phyloP scores from a whole-genome alignment of 306 rosid species.

The Cucurbita pepo region DNA sequence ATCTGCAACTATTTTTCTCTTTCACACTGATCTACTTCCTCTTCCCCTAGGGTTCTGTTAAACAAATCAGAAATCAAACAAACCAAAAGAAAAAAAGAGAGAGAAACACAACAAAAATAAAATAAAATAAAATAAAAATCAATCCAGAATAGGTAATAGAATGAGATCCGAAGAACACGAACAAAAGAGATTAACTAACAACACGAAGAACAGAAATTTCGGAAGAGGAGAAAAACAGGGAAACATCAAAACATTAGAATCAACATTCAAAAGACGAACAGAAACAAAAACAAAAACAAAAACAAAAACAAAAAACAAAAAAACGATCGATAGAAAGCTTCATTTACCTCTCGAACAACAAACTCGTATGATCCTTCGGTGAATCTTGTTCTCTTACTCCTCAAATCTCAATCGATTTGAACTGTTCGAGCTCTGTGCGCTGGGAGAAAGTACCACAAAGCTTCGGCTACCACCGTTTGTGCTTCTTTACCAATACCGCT shows the following conservation, averaged over 20 bases:
- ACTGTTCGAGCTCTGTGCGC: not conserved
- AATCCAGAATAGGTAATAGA: not conserved
- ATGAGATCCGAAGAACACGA: not conserved
- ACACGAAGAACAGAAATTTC: not conserved
- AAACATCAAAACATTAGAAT: not conserved
- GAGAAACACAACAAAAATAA: not conserved
- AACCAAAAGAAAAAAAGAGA: not conserved
- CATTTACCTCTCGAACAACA: not conserved
- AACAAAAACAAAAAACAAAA: not conserved
- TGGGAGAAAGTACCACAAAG: not conserved
- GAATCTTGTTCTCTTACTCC: not conserved
- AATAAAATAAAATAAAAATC: not conserved
- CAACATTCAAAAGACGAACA: not conserved
- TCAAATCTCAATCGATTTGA: not conserved
- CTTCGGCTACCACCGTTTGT: not conserved
- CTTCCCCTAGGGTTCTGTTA: not conserved
- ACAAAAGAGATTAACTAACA: not conserved
- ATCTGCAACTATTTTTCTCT: slow-evolving; percentile 5
- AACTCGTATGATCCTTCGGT: not conserved
- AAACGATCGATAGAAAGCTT: not conserved
- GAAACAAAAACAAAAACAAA: not conserved
- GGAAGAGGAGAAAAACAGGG: not conserved
- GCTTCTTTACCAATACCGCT: not conserved
- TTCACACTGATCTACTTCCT: not conserved
- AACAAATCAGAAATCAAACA: not conserved